Evolutionary conservation across 495 filamentous ascomycete genomes (phyloP), one percentile per base, ranked within the genome.

Genomic region (Arthonia radiata): DNA sequence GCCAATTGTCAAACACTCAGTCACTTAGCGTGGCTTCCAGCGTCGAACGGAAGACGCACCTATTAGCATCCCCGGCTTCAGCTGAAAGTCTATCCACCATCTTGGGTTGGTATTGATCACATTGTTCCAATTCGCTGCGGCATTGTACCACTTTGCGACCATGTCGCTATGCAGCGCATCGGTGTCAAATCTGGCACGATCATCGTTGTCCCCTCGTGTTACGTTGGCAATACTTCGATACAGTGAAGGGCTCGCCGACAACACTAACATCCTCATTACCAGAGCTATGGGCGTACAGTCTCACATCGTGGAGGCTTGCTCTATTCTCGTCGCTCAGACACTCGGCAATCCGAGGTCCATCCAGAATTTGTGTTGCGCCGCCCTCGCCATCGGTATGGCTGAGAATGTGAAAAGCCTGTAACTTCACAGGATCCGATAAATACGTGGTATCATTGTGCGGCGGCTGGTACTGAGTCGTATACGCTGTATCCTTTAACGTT

Each of bases 131-230:
- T 37, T 37, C 35, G 28, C 31, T 13, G 78, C 77, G 2, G 80
- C 83, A 19, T 50, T 43, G 42, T 92, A 93, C 74, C 82, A 94
- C 27, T 47, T 24, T 2, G 40, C 31, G 4, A 54, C 42, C 27
- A 61, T 51, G n/a, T 50, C 35, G 6, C 37, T 22, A 13, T 38
- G 4, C 4, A n/a, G n/a, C n/a, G 51, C 60, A 29, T 57, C 38
- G 29, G 31, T 2, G 33, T 42, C 16, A 44, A 36, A 9, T 48
- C n/a, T n/a, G 59, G 71, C 74, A 15, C 83, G 54, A 47, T 93
- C 83, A 32, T 76, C 73, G 29, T 80, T 79, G 39, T 94, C 93
- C 83, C 83, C 92, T 27, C 83, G 58, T n/a, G n/a, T n/a, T n/a
- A n/a, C n/a, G n/a, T n/a, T n/a, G n/a, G n/a, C n/a, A n/a, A n/a